A percentile compares a stretch with the other conserved stretches of the same genome.
These are phyloP conservation scores for Phylloporus sp. DNA, from an alignment of 768 basidiomycete species.

Conservation along the genomic window DNA sequence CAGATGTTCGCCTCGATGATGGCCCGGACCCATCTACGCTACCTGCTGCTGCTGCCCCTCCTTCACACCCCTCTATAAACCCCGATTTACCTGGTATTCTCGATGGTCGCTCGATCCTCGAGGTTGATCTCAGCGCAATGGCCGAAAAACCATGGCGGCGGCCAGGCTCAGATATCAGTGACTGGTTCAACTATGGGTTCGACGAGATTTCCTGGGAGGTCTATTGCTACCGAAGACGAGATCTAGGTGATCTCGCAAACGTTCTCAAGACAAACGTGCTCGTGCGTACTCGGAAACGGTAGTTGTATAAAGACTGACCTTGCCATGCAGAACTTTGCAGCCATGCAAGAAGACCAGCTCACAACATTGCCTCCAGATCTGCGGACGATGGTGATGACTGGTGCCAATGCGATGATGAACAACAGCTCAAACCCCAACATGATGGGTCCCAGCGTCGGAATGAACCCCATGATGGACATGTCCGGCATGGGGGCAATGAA, in stretches of 20 bases:
- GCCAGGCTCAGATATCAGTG: slow-evolving; percentile 88
- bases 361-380: slow-evolving; percentile 75
- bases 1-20: slow-evolving; percentile 35
- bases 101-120: slow-evolving; percentile 77
- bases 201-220: slow-evolving; percentile 96
- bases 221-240: slow-evolving; percentile 81
- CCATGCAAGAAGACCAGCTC: slow-evolving; percentile 79
- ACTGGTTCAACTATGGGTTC: slow-evolving; percentile 99
- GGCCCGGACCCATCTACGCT: slow-evolving; percentile 63
- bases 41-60: slow-evolving; percentile 65
- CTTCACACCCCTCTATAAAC: slow-evolving; percentile 78
- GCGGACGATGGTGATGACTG: slow-evolving; percentile 84
- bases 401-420: slow-evolving; percentile 74
- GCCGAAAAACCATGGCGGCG: slow-evolving; percentile 87
- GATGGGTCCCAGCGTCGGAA: slow-evolving; percentile 48
- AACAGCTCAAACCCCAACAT: slow-evolving; percentile 50
- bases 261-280: slow-evolving; percentile 81
- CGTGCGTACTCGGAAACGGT: slow-evolving; percentile 43
- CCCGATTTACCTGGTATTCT: slow-evolving; percentile 60
- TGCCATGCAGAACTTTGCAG: slow-evolving; percentile 62
- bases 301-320: slow-evolving; percentile 4
- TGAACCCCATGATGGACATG: slow-evolving; percentile 82
- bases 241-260: slow-evolving; percentile 73
- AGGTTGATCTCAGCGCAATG: slow-evolving; percentile 73
- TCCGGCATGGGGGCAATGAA: slow-evolving; percentile 54